Evolutionary conservation across 768 basidiomycete genomes (phyloP), one percentile per base, ranked within the genome.

Genomic region (Rossbeevera mucosa): DNA sequence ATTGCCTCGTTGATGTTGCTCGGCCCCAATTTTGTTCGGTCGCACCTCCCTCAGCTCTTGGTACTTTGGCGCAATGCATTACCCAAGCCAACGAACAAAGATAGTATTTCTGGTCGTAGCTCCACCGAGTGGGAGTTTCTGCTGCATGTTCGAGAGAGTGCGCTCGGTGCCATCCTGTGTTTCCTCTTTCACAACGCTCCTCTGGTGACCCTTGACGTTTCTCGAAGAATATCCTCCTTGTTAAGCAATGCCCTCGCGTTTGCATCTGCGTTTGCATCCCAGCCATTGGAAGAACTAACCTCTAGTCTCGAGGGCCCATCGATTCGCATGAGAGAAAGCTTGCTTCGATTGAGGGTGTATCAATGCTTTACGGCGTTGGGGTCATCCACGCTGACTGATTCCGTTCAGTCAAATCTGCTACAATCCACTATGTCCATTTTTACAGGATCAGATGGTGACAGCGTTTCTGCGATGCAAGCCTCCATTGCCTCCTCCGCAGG

Each of bases 31-130:
- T 96, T 98, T 58, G 93, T 97, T 48, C 85, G 91, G 16, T 82
- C 92, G 0, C 94, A 99, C 66, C 80, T 98, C 2, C 89, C 94
- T 0, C 95, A 97, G 60, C 76, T 98, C 16, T 79, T 98, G 36
- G 92, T 98, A 0, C 80, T 99, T 3, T 99, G 96, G 96, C 78
- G 96, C 28, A 99, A 99, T 60, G 94, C 95, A 1, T 76, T 99
- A 0, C 94, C 96, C 2, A 99, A 98, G 69, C 87, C 92, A 0
- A 94, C 91, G 0, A 87, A 79, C 61, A 96, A 96, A 67, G 95
- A 98, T 61, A 72, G 72, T 13, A 78, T 76, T 14, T 76, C 77
- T 5, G 82, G 82, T 16, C 76, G 94, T 26, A 81, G 83, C 24
- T 74, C 80, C 20, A 73, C 80, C 0, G 96, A 98, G 60, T 97